Evolutionary conservation across 805 yeast species (phyloP), one percentile per base, ranked within the genome.

Genomic region (Metschnikowia aberdeeniae): DNA sequence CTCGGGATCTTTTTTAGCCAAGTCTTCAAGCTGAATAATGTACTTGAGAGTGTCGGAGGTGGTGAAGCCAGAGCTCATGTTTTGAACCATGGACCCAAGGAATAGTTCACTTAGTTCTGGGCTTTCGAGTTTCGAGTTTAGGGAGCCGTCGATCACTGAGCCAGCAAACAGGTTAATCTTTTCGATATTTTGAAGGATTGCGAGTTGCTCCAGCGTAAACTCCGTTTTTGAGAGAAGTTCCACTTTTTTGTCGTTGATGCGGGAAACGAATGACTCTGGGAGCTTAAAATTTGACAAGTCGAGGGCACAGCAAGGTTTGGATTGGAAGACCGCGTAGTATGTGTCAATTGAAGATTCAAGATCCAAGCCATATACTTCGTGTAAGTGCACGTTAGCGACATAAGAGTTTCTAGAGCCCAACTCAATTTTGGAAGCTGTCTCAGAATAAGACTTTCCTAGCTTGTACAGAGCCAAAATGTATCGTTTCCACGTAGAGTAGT

Each of bases 401-500:
- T 66, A 64, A 0, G 81, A 68, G 54, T 86, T 86, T 59, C 89
- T 70, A 0, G 85, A 66, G 34, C 49, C 46, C 32, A 50, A 42
- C 22, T 35, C 36, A 27, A 42, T 35, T 22, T 60, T 52, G 6
- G 36, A 37, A 3, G 36, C 28, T 6, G 59, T 27, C 1, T 76
- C 61, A 3, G 68, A 72, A 9, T 63, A 63, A 2, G 64, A 40
- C 43, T 62, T 54, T 10, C 56, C 63, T 19, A 75, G 51, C 22
- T 72, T 53, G 14, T 58, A 54, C 0, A 74, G 72, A 2, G 89
- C 66, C 36, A 69, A 64, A 17, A 79, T 72, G 40, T 77, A 62
- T 13, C 70, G 66, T 52, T 80, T 77, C 87, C 95, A 88, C 32
- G 89, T 79, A 45, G 78, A 77, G 71, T 80, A 90, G 60, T 89